A percentile compares a stretch with the other conserved stretches of the same genome.
Conservation (phyloP, 305 asterid species). For the Ajuga reptans region DNA sequence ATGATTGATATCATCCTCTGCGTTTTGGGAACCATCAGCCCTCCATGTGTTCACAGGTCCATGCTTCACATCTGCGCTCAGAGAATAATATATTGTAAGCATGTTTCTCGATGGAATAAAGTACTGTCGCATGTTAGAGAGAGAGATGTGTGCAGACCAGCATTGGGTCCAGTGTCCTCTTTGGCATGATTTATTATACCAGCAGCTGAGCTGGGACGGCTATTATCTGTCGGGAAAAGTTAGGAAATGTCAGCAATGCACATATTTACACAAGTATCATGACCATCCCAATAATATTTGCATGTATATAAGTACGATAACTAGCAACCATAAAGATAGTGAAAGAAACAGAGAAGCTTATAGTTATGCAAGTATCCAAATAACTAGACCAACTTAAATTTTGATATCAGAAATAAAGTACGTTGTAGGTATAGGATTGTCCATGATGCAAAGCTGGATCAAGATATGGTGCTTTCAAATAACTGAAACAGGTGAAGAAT, state of each 20-base stretch:
- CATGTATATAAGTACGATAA: neutral
- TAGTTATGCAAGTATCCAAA: neutral
- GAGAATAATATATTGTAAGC: constrained; percentile 15
- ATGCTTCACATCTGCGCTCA: constrained; percentile 44
- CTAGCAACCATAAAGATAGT: neutral
- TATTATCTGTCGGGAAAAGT: constrained; percentile 40
- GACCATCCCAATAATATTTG: neutral
- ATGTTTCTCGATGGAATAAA: constrained; percentile 12
- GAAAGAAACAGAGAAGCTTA: neutral
- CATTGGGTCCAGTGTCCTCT: constrained; percentile 38
- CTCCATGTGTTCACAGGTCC: constrained; percentile 56
- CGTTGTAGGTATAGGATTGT: constrained; percentile 1
- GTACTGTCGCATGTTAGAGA: constrained; percentile 6
- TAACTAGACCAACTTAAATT: neutral
- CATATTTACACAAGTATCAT: constrained; percentile 3
- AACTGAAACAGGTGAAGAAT: neutral
- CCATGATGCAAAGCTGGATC: neutral
- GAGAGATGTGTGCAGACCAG: constrained; percentile 44
- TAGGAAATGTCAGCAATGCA: constrained; percentile 23
- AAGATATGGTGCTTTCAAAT: neutral
- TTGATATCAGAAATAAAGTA: neutral
- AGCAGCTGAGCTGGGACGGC: constrained; percentile 73
- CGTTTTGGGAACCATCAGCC: constrained; percentile 42
- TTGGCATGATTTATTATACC: constrained; percentile 35
- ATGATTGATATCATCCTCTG: constrained; percentile 51